Evolutionary conservation across 208 protist genomes (phyloP).

Genomic region (Leishmania guyanensis): DNA sequence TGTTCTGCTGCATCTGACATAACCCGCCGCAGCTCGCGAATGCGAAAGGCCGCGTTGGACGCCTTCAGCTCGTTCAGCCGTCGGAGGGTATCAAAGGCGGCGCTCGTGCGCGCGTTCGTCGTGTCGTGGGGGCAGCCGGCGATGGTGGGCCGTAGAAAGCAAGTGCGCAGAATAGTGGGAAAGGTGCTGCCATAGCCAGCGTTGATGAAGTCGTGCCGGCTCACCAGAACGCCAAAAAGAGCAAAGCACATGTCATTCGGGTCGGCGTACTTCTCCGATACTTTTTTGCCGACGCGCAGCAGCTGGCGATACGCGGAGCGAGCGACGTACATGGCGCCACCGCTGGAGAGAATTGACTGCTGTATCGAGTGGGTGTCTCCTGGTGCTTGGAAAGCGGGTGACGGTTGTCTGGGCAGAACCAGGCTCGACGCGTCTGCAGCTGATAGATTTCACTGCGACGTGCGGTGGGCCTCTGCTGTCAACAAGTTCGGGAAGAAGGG

Average conservation of each 20-base stretch:
- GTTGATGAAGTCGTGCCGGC: slow-evolving; percentile 60
- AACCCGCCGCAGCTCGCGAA: slow-evolving; percentile 28
- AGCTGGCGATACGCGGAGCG: slow-evolving; percentile 75
- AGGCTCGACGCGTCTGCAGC: not conserved
- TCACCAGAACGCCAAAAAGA: slow-evolving; percentile 66
- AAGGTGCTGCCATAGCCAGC: slow-evolving; percentile 68
- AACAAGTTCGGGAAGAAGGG: not conserved
- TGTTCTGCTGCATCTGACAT: slow-evolving; percentile 18
- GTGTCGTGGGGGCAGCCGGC: slow-evolving; percentile 48
- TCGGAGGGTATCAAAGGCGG: slow-evolving; percentile 65
- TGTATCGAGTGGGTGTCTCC: not conserved
- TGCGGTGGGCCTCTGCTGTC: not conserved
- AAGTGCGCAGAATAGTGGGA: slow-evolving; percentile 43
- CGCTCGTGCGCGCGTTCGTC: slow-evolving; percentile 37
- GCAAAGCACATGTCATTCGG: slow-evolving; percentile 69
- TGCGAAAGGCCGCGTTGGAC: slow-evolving; percentile 22
- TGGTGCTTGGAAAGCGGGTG: not conserved
- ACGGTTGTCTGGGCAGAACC: no score
- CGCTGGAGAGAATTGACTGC: not conserved
- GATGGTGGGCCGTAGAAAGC: slow-evolving; percentile 63
- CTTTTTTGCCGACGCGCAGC: slow-evolving; percentile 43
- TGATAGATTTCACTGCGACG: no score
- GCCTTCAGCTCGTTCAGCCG: slow-evolving; percentile 51
- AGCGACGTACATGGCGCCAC: slow-evolving; percentile 48
- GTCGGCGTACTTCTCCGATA: slow-evolving; percentile 43